A percentile compares a stretch with the other conserved stretches of the same genome.
These are phyloP conservation scores for Sporothrix mexicana DNA, from an alignment of 2,329 filamentous ascomycete genomes.

Conservation along the genomic window DNA sequence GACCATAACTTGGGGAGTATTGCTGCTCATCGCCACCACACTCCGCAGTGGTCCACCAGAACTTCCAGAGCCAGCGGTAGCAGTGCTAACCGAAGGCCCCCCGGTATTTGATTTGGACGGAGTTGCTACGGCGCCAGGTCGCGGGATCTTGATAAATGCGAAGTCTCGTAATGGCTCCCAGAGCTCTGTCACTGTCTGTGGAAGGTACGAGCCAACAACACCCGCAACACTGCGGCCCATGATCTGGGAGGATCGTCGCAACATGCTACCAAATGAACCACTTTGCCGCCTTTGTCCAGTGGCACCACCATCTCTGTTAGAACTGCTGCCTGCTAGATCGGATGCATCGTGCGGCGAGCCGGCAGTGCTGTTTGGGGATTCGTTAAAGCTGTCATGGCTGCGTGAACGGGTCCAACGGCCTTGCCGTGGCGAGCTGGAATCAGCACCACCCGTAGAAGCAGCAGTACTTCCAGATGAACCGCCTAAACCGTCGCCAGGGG, in stretches of 20 bases:
- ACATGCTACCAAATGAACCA: slow-evolving; percentile 85
- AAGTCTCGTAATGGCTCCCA: slow-evolving; percentile 97
- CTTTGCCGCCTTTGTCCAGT: slow-evolving; percentile 58
- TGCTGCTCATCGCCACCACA: slow-evolving; percentile 97
- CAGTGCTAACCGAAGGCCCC: slow-evolving; percentile 34
- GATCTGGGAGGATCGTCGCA: slow-evolving; percentile 92
- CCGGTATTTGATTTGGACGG: slow-evolving; percentile 40
- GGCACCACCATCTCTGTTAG: slow-evolving; percentile 38
- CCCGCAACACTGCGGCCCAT: slow-evolving; percentile 88
- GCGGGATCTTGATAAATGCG: slow-evolving; percentile 92
- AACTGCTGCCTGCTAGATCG: slow-evolving; percentile 45
- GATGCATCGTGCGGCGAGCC: slow-evolving; percentile 55
- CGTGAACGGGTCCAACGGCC: slow-evolving; percentile 61
- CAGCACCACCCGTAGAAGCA: slow-evolving; percentile 4
- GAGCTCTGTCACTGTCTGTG: slow-evolving; percentile 93
- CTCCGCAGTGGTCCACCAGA: slow-evolving; percentile 70
- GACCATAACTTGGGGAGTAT: slow-evolving; percentile 95
- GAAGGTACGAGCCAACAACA: slow-evolving; percentile 88
- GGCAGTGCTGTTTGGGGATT: slow-evolving; percentile 55
- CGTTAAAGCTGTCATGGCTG: slow-evolving; percentile 61
- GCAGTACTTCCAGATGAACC: neutral
- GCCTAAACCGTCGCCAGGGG: slow-evolving; percentile 32
- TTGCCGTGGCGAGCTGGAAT: slow-evolving; percentile 50
- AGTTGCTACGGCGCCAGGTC: slow-evolving; percentile 46
- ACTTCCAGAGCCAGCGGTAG: slow-evolving; percentile 28